Percentiles rank a stretch among this genome's conserved stretches.
phyloP scores from a whole-genome alignment of 2,329 filamentous ascomycete genomes.

The Alternaria ethzedia region DNA sequence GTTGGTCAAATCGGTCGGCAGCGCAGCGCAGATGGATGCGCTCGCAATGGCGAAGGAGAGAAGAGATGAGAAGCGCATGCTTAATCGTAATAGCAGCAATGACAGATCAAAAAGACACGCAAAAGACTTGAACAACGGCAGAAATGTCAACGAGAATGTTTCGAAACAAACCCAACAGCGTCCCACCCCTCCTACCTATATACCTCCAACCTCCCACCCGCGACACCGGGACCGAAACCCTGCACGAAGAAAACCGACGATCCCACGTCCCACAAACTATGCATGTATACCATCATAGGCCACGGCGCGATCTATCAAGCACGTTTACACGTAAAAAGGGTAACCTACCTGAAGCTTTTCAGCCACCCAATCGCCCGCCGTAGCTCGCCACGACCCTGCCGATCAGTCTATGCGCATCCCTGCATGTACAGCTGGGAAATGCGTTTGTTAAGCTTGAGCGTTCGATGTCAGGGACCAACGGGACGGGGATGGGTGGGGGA shows the following conservation, averaged over 20 bases:
- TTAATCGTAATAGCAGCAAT: background rate
- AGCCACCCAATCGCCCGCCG: conserved; percentile 16
- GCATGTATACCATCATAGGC: background rate
- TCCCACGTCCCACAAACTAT: background rate
- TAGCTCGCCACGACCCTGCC: conserved; percentile 10
- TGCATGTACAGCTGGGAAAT: conserved; percentile 1
- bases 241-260: background rate
- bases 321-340: background rate
- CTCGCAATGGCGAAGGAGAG: conserved; percentile 6
- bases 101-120: background rate
- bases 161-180: background rate
- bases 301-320: background rate
- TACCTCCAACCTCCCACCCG: background rate
- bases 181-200: background rate
- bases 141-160: background rate
- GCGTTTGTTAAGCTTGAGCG: background rate
- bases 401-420: conserved; percentile 11
- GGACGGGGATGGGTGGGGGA: background rate
- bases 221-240: background rate
- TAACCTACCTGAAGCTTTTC: background rate
- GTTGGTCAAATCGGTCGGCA: conserved; percentile 24
- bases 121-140: background rate
- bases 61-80: conserved; percentile 21
- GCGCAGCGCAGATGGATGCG: conserved; percentile 12
- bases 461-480: background rate